These are phyloP conservation scores for Russula griseocarnosa DNA, from an alignment of 768 basidiomycete species.

Conservation along the genomic window DNA sequence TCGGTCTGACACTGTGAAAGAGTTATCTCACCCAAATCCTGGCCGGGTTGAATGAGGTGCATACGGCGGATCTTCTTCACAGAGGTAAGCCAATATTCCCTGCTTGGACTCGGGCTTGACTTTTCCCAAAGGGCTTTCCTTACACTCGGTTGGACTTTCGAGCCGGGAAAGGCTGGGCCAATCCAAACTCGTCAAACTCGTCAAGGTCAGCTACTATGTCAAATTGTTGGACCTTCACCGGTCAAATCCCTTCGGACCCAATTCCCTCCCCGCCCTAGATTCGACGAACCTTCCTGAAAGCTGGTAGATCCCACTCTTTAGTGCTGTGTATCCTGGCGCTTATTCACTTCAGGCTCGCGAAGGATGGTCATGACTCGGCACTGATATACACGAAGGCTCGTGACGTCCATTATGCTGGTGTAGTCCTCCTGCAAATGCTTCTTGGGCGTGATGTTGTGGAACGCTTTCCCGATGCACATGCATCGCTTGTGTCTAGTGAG, in stretches of 20 bases:
- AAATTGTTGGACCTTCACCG: slow-evolving; percentile 74
- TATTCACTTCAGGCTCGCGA: slow-evolving; percentile 53
- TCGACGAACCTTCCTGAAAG: slow-evolving; percentile 38
- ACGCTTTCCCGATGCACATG: slow-evolving; percentile 49
- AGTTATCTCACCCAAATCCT: slow-evolving; percentile 75
- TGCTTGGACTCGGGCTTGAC: slow-evolving; percentile 6
- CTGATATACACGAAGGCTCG: slow-evolving; percentile 72
- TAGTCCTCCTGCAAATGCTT: slow-evolving; percentile 82
- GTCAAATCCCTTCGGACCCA: slow-evolving; percentile 70
- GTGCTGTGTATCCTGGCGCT: neutral
- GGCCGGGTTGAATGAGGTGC: slow-evolving; percentile 62
- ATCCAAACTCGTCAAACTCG: slow-evolving; percentile 68
- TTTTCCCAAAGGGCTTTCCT: slow-evolving; percentile 47
- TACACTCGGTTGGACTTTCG: slow-evolving; percentile 58
- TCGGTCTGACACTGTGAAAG: slow-evolving; percentile 36
- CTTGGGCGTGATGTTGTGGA: slow-evolving; percentile 65
- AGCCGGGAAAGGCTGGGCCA: slow-evolving; percentile 48
- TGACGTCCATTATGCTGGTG: slow-evolving; percentile 79
- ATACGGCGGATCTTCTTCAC: slow-evolving; percentile 64
- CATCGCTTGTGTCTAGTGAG: slow-evolving; percentile 57
- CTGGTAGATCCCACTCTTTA: slow-evolving; percentile 41
- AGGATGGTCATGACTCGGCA: slow-evolving; percentile 74
- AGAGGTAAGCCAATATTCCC: slow-evolving; percentile 43
- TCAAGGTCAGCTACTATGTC: slow-evolving; percentile 66
- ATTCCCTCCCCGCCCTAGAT: slow-evolving; percentile 31